These are phyloP conservation scores for Pythium dissimile DNA, from an alignment of 352 stramenopile genomes.

Conservation along the genomic window DNA sequence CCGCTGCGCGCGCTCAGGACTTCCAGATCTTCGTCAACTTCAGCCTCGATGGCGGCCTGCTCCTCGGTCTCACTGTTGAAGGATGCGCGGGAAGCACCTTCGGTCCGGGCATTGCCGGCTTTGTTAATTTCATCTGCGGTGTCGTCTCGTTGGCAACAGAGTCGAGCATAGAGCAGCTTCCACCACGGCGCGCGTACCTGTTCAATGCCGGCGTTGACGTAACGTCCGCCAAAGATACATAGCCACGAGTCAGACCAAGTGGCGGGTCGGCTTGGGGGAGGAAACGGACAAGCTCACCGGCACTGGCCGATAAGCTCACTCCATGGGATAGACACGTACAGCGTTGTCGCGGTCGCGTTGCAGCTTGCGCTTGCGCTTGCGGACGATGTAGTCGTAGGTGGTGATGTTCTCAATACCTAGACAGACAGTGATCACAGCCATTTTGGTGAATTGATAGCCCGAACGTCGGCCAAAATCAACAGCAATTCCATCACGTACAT, in stretches of 20 bases:
- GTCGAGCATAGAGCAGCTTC: slow-evolving; percentile 19
- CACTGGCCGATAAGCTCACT: slow-evolving; percentile 21
- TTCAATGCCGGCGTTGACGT: neutral
- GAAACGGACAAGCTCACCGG: slow-evolving; percentile 15
- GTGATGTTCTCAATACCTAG: slow-evolving; percentile 77
- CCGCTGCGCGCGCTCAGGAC: slow-evolving; percentile 70
- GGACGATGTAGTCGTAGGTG: slow-evolving; percentile 88
- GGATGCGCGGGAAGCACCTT: slow-evolving; percentile 51
- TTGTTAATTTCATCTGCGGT: slow-evolving; percentile 27
- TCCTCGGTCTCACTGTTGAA: slow-evolving; percentile 67
- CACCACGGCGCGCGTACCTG: slow-evolving; percentile 25
- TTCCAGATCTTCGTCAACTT: slow-evolving; percentile 78
- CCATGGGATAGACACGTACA: slow-evolving; percentile 71
- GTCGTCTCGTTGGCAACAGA: slow-evolving; percentile 26
- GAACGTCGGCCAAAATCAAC: neutral
- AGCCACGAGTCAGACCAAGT: neutral
- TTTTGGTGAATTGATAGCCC: neutral
- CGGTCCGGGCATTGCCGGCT: slow-evolving; percentile 39
- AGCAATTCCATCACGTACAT: slow-evolving; percentile 39
- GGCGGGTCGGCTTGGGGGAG: neutral
- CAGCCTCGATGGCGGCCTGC: slow-evolving; percentile 62
- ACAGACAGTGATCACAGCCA: no score
- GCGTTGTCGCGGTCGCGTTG: slow-evolving; percentile 50
- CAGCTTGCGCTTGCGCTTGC: slow-evolving; percentile 72
- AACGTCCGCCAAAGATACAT: slow-evolving; percentile 2